These are phyloP conservation scores for Aegilops sharonensis DNA, from an alignment of 176 grass and related monocot species.

Conservation along the genomic window DNA sequence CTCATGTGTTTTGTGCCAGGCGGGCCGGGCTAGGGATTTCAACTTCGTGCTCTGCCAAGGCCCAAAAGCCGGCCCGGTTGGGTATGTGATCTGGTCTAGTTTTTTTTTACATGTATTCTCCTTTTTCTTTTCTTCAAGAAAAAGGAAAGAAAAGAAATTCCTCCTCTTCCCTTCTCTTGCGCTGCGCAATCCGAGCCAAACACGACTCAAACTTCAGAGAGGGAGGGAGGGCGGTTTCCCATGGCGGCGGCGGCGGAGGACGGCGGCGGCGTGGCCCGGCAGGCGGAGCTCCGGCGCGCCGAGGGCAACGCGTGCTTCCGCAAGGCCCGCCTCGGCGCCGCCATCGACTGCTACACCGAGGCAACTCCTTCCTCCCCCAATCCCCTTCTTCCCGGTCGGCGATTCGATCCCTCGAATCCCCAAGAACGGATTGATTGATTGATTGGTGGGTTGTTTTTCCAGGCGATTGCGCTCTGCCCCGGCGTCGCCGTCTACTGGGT, in stretches of 20 bases:
- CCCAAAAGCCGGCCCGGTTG: too few relatives aligned
- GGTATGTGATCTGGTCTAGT: too few relatives aligned
- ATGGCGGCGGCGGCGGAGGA: slow-evolving; percentile 33
- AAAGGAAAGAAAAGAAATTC: too few relatives aligned
- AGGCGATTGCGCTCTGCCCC: slow-evolving; percentile 87
- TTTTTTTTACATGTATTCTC: too few relatives aligned
- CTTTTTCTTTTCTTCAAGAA: too few relatives aligned
- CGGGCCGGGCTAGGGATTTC: too few relatives aligned
- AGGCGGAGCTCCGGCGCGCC: slow-evolving; percentile 78
- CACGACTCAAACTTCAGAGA: too few relatives aligned
- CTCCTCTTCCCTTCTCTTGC: too few relatives aligned
- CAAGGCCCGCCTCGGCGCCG: slow-evolving; percentile 74
- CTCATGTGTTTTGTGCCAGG: too few relatives aligned
- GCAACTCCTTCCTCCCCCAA: slow-evolving; percentile 12
- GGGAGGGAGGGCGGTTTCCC: background rate
- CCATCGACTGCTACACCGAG: slow-evolving; percentile 96
- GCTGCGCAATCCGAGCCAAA: too few relatives aligned
- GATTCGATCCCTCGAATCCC: background rate
- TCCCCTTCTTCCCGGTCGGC: background rate
- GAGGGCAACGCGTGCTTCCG: slow-evolving; percentile 80
- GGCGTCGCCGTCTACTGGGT: slow-evolving; percentile 77
- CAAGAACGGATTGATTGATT: background rate
- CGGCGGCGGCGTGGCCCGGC: slow-evolving; percentile 42
- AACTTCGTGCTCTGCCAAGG: too few relatives aligned
- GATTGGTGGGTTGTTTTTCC: background rate